These are phyloP conservation scores for Puccinia triticina DNA, from an alignment of 1,284 basidiomycete species.

Conservation along the genomic window DNA sequence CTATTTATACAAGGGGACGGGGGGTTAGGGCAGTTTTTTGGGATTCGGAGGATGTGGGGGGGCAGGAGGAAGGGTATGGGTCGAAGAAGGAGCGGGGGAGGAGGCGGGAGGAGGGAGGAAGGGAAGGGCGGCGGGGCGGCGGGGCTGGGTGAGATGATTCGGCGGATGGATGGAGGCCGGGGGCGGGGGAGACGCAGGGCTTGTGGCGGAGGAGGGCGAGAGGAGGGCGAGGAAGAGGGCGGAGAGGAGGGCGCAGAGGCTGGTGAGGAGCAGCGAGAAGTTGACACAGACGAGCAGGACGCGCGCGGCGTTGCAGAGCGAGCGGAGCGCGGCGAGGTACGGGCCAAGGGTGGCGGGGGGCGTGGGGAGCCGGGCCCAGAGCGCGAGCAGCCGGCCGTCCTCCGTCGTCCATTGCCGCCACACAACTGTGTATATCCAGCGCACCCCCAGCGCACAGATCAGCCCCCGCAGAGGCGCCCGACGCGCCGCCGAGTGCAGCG, in stretches of 20 bases:
- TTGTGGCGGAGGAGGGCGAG: neutral
- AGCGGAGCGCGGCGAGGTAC: neutral
- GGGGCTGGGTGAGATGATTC: neutral
- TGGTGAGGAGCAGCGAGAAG: conserved; percentile 1
- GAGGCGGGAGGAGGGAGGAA: neutral
- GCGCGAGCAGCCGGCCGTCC: too few relatives aligned
- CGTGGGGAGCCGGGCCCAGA: too few relatives aligned
- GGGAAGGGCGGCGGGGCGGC: neutral
- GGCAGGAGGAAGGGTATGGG: neutral
- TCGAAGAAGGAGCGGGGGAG: neutral
- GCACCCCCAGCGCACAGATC: neutral
- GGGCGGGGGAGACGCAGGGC: too few relatives aligned
- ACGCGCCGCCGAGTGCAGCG: neutral
- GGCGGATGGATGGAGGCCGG: neutral
- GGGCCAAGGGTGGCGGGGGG: too few relatives aligned
- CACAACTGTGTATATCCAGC: neutral
- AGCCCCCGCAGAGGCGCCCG: neutral
- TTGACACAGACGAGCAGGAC: neutral
- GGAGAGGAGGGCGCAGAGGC: neutral
- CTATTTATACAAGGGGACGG: too few relatives aligned
- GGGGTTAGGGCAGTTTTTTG: too few relatives aligned
- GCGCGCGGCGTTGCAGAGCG: neutral
- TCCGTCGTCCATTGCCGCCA: too few relatives aligned
- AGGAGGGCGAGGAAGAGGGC: neutral
- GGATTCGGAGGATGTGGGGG: too few relatives aligned